Evolutionary conservation across 371 early-diverging fungal species (phyloP).

Genomic region (Mucor indicus): DNA sequence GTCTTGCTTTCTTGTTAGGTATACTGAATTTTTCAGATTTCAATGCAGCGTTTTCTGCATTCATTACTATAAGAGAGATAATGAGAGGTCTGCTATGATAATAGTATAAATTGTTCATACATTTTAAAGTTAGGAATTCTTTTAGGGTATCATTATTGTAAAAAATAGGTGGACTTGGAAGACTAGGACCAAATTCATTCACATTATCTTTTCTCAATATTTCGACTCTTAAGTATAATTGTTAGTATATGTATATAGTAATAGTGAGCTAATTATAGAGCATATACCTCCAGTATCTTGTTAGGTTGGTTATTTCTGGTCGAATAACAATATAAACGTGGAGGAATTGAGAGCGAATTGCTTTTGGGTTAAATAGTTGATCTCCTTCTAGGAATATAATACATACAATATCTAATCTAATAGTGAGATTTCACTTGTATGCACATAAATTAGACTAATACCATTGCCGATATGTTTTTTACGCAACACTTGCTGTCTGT

Average conservation of each 20-base stretch:
- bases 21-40: constrained; percentile 62
- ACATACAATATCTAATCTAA: constrained; percentile 65
- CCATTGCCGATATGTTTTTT: constrained; percentile 86
- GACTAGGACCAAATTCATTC: constrained; percentile 57
- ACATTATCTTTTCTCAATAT: constrained; percentile 60
- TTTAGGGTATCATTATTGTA: constrained; percentile 37
- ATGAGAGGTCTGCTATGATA: neutral
- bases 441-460: constrained; percentile 6
- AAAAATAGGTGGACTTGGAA: constrained; percentile 64
- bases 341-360: constrained; percentile 67
- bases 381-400: constrained; percentile 65
- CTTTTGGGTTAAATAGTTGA: constrained; percentile 58
- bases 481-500: constrained; percentile 76
- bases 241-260: neutral
- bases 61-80: constrained; percentile 49
- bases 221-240: constrained; percentile 28
- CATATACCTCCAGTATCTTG: constrained; percentile 34
- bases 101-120: constrained; percentile 5
- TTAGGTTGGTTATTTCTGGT: constrained; percentile 29
- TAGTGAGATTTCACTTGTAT: neutral
- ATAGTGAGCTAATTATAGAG: neutral
- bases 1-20: constrained; percentile 53
- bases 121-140: constrained; percentile 56
- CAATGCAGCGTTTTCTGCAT: constrained; percentile 75
- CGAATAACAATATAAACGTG: constrained; percentile 70